Percentiles rank a stretch among this genome's conserved stretches.
Evolutionary conservation across 208 protist genomes (phyloP).

Genomic region (Wallacemonas collosoma): DNA sequence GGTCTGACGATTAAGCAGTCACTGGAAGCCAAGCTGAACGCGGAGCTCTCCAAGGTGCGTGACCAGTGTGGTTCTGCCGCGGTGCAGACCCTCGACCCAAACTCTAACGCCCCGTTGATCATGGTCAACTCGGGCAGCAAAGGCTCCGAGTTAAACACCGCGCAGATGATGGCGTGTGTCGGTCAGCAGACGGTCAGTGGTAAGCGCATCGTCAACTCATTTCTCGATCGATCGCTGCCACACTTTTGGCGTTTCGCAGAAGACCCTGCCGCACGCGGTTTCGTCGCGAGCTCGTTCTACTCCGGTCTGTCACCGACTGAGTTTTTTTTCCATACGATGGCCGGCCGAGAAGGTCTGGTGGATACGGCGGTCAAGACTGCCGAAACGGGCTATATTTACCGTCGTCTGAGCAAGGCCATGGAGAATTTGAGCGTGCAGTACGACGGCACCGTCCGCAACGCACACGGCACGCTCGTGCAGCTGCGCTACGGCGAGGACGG

Average conservation of each 20-base stretch:
- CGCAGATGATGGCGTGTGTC: constrained; percentile 99
- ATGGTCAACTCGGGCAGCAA: constrained; percentile 99
- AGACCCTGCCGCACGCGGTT: constrained; percentile 95
- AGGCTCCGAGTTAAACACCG: constrained; percentile 99
- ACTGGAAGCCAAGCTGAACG: constrained; percentile 96
- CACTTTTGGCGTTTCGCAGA: constrained; percentile 95
- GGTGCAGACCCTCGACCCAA: constrained; percentile 91
- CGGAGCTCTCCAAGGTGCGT: constrained; percentile 96
- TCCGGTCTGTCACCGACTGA: constrained; percentile 97
- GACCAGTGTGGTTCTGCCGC: constrained; percentile 97
- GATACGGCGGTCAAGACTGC: constrained; percentile 99
- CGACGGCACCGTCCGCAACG: constrained; percentile 98
- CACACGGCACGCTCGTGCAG: constrained; percentile 94
- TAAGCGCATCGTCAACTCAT: constrained; percentile 98
- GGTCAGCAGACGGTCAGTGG: constrained; percentile 99
- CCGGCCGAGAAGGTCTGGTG: constrained; percentile 97
- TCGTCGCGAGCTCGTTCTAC: constrained; percentile 99
- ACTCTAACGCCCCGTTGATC: constrained; percentile 97
- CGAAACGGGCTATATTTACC: constrained; percentile 99
- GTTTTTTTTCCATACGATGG: constrained; percentile 99
- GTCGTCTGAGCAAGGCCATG: constrained; percentile 98
- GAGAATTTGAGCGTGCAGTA: constrained; percentile 99
- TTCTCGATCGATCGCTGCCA: constrained; percentile 97
- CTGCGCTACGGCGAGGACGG: constrained; percentile 99
- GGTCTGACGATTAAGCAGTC: constrained; percentile 96